Base-by-base conservation (phyloP, 495 filamentous ascomycete species). In the Chaetomidium leptoderma region DNA sequence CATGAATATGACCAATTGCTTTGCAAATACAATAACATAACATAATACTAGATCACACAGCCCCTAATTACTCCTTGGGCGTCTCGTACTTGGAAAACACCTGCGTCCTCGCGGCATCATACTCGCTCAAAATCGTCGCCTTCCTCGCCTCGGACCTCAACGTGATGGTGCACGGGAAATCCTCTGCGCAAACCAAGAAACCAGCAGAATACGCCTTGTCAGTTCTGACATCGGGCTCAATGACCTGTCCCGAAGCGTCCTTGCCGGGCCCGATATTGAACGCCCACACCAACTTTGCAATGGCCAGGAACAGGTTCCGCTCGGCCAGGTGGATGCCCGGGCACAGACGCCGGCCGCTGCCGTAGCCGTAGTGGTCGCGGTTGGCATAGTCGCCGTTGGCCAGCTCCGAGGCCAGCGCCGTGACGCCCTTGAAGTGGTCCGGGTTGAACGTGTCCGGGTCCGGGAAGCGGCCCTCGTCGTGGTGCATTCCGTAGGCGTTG, bases 41-140 rank as follows among this genome's bases (percentile, higher is more conserved):
- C n/a, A n/a, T n/a, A n/a, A n/a, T n/a, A n/a, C n/a, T n/a, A n/a
- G n/a, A n/a, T n/a, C n/a, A n/a, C n/a, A n/a, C 27, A 9, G 11
- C 13, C 23, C 10, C 4, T n/a, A n/a, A n/a, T 21, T 17, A 33
- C 14, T 48, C 45, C 29, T 48, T 48, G 7, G 45, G 45, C 2
- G 45, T 48, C 45, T 48, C 45, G 21, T 17, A 48, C n/a, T 8
- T 8, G n/a, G 45, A 48, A 21, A 48, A 48, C 29, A 48, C 45
- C 27, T 33, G 16, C 1, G 27, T 29, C 27, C 16, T 29, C 8
- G 45, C 45, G n/a, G 19, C 33, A n/a, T 48, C 45, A 19, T 9
- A 11, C 29, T 48, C 27, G 7, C 27, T 33, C 27, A 48, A 9
- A n/a, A 48, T 48, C 8, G 45, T 48, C 14, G 45, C 45, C 27